These are phyloP conservation scores for Puya raimondii DNA, from an alignment of 176 grass and related monocot genomes.

Conservation along the genomic window DNA sequence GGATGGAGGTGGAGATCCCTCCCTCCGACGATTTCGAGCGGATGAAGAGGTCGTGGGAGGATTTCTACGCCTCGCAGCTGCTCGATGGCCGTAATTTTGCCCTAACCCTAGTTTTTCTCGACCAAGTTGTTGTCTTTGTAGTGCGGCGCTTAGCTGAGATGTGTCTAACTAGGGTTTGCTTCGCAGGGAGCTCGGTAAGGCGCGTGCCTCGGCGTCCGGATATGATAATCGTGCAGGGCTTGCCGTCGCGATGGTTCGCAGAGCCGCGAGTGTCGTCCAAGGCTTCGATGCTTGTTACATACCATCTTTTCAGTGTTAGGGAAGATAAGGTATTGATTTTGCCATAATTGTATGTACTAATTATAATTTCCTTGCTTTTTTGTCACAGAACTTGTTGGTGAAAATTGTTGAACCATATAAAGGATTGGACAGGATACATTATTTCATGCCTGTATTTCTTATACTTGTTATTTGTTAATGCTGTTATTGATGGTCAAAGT, in stretches of 20 bases:
- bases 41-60: too few species aligned
- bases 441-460: neutral
- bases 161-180: neutral
- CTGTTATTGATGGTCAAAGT: neutral
- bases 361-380: too few species aligned
- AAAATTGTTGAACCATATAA: too few species aligned
- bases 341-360: neutral
- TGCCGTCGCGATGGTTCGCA: constrained; percentile 87
- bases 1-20: too few species aligned
- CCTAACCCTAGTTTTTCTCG: constrained; percentile 17
- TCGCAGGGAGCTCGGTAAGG: constrained; percentile 60
- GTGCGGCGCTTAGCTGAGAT: too few species aligned
- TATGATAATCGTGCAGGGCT: constrained; percentile 56
- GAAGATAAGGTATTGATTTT: constrained; percentile 63
- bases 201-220: constrained; percentile 49
- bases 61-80: too few species aligned
- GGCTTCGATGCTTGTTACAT: constrained; percentile 71
- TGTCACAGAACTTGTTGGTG: too few species aligned
- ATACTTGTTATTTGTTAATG: neutral
- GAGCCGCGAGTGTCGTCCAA: too few species aligned
- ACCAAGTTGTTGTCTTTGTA: constrained; percentile 14
- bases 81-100: too few species aligned
- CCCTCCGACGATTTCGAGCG: too few species aligned
- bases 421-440: too few species aligned
- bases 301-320: constrained; percentile 80